Evolutionary conservation across 2,329 filamentous ascomycete genomes (phyloP), one percentile per base, ranked within the genome.

Genomic region (Microcyclospora tardicrescens): DNA sequence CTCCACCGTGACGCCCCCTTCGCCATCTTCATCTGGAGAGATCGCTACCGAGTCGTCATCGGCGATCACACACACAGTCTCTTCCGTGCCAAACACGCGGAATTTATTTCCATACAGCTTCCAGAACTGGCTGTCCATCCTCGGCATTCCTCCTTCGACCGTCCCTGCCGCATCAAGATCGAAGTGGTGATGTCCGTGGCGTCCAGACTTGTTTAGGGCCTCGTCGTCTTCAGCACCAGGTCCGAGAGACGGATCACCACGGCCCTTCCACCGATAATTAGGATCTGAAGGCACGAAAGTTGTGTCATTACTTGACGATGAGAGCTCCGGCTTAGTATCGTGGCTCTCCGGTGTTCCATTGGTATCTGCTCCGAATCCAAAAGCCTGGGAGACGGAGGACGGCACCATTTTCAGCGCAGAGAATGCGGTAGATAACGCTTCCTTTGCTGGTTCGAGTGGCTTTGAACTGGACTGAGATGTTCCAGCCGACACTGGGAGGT

Each of bases 1-100:
- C 5, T 24, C 19, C 19, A 24, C 19, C 4, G 15, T 28, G 9
- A 36, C 24, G 13, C 34, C 34, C 16, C 34, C 34, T 5, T 36
- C 15, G 2, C 24, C 34, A 9, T 24, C 34, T 14, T 36, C 34
- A 10, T 24, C 11, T 6, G 19, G 19, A 5, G 19, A 24, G 19
- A 24, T 24, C 8, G 19, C 5, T 24, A 8, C 4, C 5, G 8
- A 24, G 8, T 24, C 19, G 19, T 33, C 37, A 13, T 11, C 35
- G 35, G 53, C 50, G 12, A 59, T 43, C 33, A 43, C 43, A 35
- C 61, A 71, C 5, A 70, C 55, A 19, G 61, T 63, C 53, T 79
- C 74, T 34, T 65, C 50, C 0, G 73, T 77, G 2, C 74, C 75
- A 58, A 77, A 79, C 1, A 76, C 67, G 30, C 75, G 61, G 39